phyloP scores from a whole-genome alignment of 2,329 filamentous ascomycete species.

The Colletotrichum lentis region DNA sequence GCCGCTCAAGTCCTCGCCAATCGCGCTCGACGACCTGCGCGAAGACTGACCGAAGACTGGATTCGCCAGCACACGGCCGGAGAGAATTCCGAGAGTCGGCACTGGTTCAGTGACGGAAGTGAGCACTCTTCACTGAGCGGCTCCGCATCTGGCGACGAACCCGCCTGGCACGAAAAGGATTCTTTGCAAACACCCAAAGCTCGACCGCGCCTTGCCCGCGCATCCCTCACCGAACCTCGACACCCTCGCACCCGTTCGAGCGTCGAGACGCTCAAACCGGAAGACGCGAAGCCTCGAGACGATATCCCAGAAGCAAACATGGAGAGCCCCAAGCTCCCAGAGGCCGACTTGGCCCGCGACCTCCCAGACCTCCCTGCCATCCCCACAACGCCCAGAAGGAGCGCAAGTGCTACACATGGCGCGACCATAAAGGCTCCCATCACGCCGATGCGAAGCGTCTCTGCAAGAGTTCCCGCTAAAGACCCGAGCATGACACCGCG shows the following conservation, averaged over 20 bases:
- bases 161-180: constrained; percentile 59
- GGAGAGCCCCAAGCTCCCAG: constrained; percentile 33
- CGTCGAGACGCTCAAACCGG: constrained; percentile 62
- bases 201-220: constrained; percentile 38
- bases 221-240: constrained; percentile 43
- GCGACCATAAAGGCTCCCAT: constrained; percentile 43
- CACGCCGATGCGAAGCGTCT: constrained; percentile 49
- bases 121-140: constrained; percentile 79
- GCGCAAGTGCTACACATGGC: constrained; percentile 43
- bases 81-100: constrained; percentile 58
- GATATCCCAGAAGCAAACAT: constrained; percentile 23
- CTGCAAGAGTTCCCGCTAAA: constrained; percentile 48
- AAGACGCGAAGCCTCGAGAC: constrained; percentile 37
- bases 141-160: constrained; percentile 63
- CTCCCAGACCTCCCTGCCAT: constrained; percentile 15
- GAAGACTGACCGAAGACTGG: constrained; percentile 82
- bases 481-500: constrained; percentile 60
- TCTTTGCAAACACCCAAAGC: constrained; percentile 60
- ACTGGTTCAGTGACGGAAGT: constrained; percentile 53
- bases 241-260: constrained; percentile 61
- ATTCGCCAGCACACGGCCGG: constrained; percentile 84
- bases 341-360: constrained; percentile 30
- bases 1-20: constrained; percentile 69
- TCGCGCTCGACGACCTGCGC: constrained; percentile 65
- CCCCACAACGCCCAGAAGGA: constrained; percentile 46